These are phyloP conservation scores for Nephelium lappaceum DNA, from an alignment of 345 rosid genomes.

Conservation along the genomic window DNA sequence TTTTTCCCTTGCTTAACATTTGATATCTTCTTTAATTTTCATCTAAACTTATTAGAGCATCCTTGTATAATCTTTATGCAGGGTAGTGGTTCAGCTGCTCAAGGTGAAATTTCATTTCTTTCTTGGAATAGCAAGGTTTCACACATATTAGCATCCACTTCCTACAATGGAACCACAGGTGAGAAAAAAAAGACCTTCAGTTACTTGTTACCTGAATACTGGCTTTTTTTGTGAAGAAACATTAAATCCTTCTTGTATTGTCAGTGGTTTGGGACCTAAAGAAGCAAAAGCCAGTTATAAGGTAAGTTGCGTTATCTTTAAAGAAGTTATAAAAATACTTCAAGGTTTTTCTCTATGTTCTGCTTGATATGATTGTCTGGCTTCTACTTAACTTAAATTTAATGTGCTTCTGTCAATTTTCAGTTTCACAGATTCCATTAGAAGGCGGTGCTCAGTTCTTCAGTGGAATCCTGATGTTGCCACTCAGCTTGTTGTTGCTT, in stretches of 20 bases:
- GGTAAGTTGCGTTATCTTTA: constrained; percentile 50
- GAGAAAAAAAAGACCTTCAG: constrained; percentile 31
- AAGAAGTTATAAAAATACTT: neutral
- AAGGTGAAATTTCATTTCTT: constrained; percentile 93
- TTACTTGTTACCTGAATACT: constrained; percentile 3
- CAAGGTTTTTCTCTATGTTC: constrained; percentile 1
- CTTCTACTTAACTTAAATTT: constrained; percentile 6
- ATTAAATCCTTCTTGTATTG: constrained; percentile 17
- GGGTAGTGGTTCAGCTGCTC: constrained; percentile 92
- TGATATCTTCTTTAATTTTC: neutral
- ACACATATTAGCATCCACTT: constrained; percentile 92
- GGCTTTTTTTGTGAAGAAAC: constrained; percentile 2
- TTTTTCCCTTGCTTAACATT: neutral
- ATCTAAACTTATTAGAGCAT: constrained; percentile 12
- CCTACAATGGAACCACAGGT: constrained; percentile 95
- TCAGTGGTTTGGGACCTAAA: constrained; percentile 97
- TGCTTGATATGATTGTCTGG: neutral
- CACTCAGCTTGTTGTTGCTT: constrained; percentile 97
- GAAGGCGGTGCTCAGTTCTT: constrained; percentile 94
- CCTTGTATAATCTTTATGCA: constrained; percentile 40
- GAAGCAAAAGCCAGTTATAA: constrained; percentile 93
- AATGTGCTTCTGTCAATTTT: constrained; percentile 29
- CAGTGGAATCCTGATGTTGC: constrained; percentile 99
- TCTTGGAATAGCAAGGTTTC: constrained; percentile 98
- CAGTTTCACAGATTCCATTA: constrained; percentile 90